Conservation (phyloP, 2,329 filamentous ascomycete species). For the Cladosporium sp. region DNA sequence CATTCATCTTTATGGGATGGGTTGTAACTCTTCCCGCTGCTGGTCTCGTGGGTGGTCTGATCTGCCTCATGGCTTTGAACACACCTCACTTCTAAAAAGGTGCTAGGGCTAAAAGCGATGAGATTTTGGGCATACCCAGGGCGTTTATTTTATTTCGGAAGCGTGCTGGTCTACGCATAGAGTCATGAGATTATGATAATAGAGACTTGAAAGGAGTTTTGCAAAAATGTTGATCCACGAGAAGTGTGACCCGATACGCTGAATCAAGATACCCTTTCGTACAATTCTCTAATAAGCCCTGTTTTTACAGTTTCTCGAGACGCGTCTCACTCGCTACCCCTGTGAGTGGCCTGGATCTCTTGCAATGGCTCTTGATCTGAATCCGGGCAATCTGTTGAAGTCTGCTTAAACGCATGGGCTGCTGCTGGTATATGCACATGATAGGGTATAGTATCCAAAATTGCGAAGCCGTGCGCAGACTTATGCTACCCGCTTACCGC, state of each 20-base stretch:
- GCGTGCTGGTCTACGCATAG: not conserved
- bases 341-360: no score
- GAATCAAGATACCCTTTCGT: not conserved
- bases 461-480: not conserved
- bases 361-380: no score
- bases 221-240: not conserved
- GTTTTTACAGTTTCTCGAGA: no score
- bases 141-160: not conserved
- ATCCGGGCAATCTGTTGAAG: no score
- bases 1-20: constrained; percentile 61
- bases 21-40: constrained; percentile 59
- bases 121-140: not conserved
- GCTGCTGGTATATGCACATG: not conserved
- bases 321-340: no score
- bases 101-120: not conserved
- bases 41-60: constrained; percentile 54
- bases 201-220: not conserved
- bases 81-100: constrained; percentile 2
- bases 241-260: not conserved
- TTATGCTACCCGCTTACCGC: not conserved
- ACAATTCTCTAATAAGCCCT: no score
- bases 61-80: constrained; percentile 57
- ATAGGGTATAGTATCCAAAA: not conserved
- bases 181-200: not conserved
- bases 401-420: no score